These are phyloP conservation scores for Viola pubescens DNA, from an alignment of 441 rosid genomes.

Conservation along the genomic window DNA sequence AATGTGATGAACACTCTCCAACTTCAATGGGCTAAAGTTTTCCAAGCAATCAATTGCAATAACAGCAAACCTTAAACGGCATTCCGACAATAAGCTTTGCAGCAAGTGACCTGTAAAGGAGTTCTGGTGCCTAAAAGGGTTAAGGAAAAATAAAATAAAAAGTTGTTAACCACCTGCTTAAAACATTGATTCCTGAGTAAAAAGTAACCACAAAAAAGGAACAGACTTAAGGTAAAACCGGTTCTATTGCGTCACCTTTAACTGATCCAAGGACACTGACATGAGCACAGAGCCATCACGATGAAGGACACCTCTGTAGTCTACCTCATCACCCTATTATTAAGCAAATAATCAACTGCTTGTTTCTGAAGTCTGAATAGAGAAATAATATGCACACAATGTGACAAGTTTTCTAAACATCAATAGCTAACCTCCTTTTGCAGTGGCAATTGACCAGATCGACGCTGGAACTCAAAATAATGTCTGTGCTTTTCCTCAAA, in stretches of 20 bases:
- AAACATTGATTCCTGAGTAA: background rate
- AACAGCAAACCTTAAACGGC: slow-evolving; percentile 66
- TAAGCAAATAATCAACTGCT: slow-evolving; percentile 14
- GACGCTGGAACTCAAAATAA: slow-evolving; percentile 89
- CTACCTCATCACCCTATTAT: slow-evolving; percentile 82
- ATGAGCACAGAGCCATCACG: slow-evolving; percentile 96
- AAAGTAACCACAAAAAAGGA: background rate
- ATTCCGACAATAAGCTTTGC: slow-evolving; percentile 80
- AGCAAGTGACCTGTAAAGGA: slow-evolving; percentile 82
- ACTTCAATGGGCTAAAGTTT: background rate
- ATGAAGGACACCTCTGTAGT: slow-evolving; percentile 86
- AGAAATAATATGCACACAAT: slow-evolving; percentile 4
- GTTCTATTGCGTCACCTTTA: slow-evolving; percentile 43
- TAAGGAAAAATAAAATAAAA: background rate
- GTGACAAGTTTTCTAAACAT: background rate
- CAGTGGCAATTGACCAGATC: slow-evolving; percentile 77
- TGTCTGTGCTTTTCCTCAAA: slow-evolving; percentile 89
- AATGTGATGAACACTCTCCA: background rate
- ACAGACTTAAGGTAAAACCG: slow-evolving; percentile 2
- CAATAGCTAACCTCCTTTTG: slow-evolving; percentile 71
- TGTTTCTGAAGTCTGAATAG: slow-evolving; percentile 4
- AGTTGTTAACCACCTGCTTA: background rate
- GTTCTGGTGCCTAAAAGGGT: slow-evolving; percentile 58
- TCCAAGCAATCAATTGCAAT: slow-evolving; percentile 10
- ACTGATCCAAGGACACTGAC: slow-evolving; percentile 71